A percentile compares a stretch with the other conserved stretches of the same genome.
Evolutionary conservation across 305 asterid genomes (phyloP).

Genomic region (Nicotiana rustica): DNA sequence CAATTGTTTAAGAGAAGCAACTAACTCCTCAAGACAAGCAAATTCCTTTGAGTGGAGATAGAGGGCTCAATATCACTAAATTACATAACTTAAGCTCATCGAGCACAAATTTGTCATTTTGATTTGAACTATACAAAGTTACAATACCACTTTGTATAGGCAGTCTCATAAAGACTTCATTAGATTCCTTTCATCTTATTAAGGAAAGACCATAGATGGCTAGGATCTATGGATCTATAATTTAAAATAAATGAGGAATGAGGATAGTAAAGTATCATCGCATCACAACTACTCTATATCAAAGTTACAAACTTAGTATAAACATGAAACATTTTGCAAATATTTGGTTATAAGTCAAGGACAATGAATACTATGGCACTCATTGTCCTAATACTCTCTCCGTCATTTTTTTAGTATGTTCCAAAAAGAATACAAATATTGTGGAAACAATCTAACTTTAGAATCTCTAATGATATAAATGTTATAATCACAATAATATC

Average conservation of each 20-base stretch:
- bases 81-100: not conserved
- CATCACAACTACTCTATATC: too few species aligned
- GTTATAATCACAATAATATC: not conserved
- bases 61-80: not conserved
- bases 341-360: not conserved
- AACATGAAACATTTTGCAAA: too few species aligned
- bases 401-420: too few species aligned
- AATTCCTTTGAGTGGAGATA: constrained; percentile 6
- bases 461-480: not conserved
- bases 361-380: not conserved
- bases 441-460: too few species aligned
- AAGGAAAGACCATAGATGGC: not conserved
- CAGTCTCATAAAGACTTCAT: not conserved
- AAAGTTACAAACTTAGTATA: too few species aligned
- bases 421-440: too few species aligned
- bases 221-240: not conserved
- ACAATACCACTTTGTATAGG: not conserved
- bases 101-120: not conserved
- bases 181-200: not conserved
- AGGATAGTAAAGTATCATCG: too few species aligned
- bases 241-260: not conserved
- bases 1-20: not conserved
- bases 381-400: not conserved
- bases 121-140: not conserved
- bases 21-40: not conserved